Base-by-base conservation (phyloP, 257 asterid genomes). In the Nicotiana sylvestris region DNA sequence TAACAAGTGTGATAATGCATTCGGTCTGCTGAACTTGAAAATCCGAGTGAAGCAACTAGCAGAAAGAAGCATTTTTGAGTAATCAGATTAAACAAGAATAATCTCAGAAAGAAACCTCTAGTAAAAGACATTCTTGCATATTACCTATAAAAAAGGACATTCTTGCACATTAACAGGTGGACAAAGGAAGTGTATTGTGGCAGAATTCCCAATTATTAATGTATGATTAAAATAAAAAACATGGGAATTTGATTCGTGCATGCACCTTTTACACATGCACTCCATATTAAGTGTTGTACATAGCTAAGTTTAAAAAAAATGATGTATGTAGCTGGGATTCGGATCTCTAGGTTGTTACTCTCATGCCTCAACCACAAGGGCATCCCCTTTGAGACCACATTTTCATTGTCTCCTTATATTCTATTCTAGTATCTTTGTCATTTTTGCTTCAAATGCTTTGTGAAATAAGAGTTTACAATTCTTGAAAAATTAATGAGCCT, bases 1-100 rank as follows among this genome's bases (percentile, higher is more conserved):
- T 32, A 96, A 82, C 85, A 90, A 56, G 85, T 92, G 81, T 80
- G 98, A 87, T 51, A 92, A 55, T 65, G 86, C n/a, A 79, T 89
- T 92, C 2, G 98, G 93, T 87, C 85, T 91, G 90, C 77, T 91
- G 94, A 96, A 96, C 95, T 92, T 96, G 93, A 94, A 96, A 87
- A 93, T 90, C 85, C 98, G 90, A 70, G 99, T 96, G 90, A 96
- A 96, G 88, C 94, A 91, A 83, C 99, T 96, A 93, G 77, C 53
- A 81, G 30, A 80, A 80, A 82, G 80, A 33, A 69, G 76, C 80
- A 82, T 17, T 9, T 61, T 11, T 62, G 29, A 37, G 83, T 64
- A 11, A 81, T 49, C 76, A 35, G 10, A 66, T 32, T 11, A 35
- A 35, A 67, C 27, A 76, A 51, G 46, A 51, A 29, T 39, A 51